These are phyloP conservation scores for Suillus sp. DNA, from an alignment of 768 basidiomycete genomes.

Conservation along the genomic window DNA sequence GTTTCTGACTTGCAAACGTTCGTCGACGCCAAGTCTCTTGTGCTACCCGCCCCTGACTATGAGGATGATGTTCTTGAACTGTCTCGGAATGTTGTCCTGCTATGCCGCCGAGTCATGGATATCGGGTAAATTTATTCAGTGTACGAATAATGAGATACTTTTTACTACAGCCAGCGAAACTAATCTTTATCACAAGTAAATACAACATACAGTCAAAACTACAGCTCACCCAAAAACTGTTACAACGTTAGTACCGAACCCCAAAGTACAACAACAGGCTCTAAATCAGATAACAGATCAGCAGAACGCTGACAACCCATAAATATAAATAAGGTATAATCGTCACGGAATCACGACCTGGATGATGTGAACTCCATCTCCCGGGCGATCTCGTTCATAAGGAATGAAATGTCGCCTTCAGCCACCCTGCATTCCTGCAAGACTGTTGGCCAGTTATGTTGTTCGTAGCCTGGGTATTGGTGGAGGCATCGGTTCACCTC, in stretches of 20 bases:
- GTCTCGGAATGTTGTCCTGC: neutral
- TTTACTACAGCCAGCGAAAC: neutral
- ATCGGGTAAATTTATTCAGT: neutral
- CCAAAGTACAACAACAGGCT: neutral
- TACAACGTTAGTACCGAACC: neutral
- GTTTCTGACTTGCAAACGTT: neutral
- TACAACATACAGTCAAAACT: neutral
- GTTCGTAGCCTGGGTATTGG: conserved; percentile 29
- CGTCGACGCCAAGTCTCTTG: neutral
- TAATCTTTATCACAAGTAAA: neutral
- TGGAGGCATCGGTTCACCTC: conserved; percentile 29
- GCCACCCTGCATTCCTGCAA: conserved; percentile 27
- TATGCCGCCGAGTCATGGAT: too few species aligned
- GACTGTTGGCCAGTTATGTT: conserved; percentile 28
- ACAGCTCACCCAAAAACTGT: neutral
- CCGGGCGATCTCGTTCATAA: conserved; percentile 32
- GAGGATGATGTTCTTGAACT: too few species aligned
- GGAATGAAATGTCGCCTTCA: conserved; percentile 15
- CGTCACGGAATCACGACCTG: neutral
- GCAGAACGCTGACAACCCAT: neutral
- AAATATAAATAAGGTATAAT: neutral
- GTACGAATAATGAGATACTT: neutral
- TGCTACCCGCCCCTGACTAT: neutral
- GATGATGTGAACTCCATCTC: conserved; percentile 21
- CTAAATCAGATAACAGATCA: neutral